A percentile compares a stretch with the other conserved stretches of the same genome.
These are phyloP conservation scores for Russula ochroleuca DNA, from an alignment of 768 basidiomycete genomes.

Conservation along the genomic window DNA sequence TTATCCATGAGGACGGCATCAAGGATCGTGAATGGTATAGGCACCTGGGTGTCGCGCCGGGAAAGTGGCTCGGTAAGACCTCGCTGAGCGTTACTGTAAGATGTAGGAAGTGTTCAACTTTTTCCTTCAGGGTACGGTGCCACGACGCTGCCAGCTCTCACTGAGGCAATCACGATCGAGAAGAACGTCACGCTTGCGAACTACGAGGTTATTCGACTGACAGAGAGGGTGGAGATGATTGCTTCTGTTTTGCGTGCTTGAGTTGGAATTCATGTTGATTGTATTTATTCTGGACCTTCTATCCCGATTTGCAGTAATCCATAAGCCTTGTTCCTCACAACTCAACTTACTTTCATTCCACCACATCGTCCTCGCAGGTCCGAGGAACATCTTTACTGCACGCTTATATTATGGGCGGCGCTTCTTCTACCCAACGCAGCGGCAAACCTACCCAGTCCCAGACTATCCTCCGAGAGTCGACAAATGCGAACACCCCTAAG, in stretches of 20 bases:
- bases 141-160: conserved; percentile 76
- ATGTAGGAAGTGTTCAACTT: not conserved
- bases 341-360: conserved; percentile 16
- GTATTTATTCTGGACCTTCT: not conserved
- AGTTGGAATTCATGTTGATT: conserved; percentile 11
- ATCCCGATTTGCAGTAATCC: not conserved
- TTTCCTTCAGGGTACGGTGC: conserved; percentile 64
- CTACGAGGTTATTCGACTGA: conserved; percentile 56
- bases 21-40: conserved; percentile 82
- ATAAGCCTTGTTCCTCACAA: not conserved
- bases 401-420: conserved; percentile 17
- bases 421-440: conserved; percentile 23
- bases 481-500: conserved; percentile 13
- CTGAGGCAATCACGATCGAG: conserved; percentile 71
- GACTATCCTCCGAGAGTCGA: conserved; percentile 3
- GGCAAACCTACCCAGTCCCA: conserved; percentile 13
- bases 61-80: conserved; percentile 72
- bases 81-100: not conserved
- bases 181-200: conserved; percentile 56
- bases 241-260: conserved; percentile 17
- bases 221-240: conserved; percentile 50
- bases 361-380: conserved; percentile 22
- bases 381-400: conserved; percentile 18
- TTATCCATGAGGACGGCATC: conserved; percentile 74
- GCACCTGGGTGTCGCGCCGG: conserved; percentile 82